phyloP scores from a whole-genome alignment of 495 filamentous ascomycete species.

The Podospora sp. region DNA sequence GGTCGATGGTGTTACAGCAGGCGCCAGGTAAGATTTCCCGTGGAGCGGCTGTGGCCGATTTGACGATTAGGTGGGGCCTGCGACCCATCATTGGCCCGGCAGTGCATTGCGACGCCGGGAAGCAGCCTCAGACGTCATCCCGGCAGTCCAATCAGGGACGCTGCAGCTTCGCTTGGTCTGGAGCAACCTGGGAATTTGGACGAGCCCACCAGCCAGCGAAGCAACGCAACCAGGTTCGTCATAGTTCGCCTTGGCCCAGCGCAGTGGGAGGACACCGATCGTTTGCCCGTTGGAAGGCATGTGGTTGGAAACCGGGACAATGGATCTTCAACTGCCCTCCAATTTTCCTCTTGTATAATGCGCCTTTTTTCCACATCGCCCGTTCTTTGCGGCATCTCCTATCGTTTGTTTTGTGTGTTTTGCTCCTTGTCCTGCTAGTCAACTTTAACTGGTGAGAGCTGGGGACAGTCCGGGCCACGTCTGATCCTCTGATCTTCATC shows the following conservation, averaged over 20 bases:
- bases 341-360: background rate
- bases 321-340: background rate
- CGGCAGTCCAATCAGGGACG: slow-evolving; percentile 18
- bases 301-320: slow-evolving; percentile 2
- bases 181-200: slow-evolving; percentile 22
- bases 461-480: background rate
- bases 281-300: background rate
- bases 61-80: background rate
- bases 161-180: slow-evolving; percentile 12
- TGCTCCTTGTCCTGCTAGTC: background rate
- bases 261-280: background rate
- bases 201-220: background rate
- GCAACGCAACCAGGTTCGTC: slow-evolving; percentile 15
- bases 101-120: slow-evolving; percentile 7
- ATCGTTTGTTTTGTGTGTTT: background rate
- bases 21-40: slow-evolving; percentile 15
- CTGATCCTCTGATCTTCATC: background rate
- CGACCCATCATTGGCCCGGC: slow-evolving; percentile 13
- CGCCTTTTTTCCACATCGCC: background rate
- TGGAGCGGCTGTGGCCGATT: slow-evolving; percentile 10
- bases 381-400: slow-evolving; percentile 1
- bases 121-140: slow-evolving; percentile 36
- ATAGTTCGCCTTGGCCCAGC: background rate
- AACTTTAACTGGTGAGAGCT: background rate
- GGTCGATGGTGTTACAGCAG: slow-evolving; percentile 14